phyloP scores from a whole-genome alignment of 2,329 filamentous ascomycete genomes.

The Cladosporium cucumerinum region DNA sequence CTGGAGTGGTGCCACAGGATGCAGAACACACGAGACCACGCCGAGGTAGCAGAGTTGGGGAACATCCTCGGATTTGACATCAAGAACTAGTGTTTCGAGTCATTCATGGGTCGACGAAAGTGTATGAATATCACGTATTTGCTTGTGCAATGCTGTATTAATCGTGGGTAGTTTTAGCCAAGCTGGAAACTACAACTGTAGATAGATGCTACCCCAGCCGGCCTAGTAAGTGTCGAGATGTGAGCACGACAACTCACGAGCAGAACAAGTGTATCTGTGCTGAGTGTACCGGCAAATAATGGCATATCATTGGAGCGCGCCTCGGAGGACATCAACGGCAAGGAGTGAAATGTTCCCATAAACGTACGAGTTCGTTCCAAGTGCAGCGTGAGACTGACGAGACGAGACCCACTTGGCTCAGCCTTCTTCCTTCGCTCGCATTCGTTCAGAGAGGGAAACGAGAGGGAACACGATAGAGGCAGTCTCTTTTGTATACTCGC shows the following conservation, averaged over 20 bases:
- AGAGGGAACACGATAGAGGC: not conserved
- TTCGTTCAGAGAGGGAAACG: not conserved
- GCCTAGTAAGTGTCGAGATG: not conserved
- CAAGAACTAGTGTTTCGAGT: conserved; percentile 11
- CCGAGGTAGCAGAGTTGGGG: conserved; percentile 34
- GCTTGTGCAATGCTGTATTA: not conserved
- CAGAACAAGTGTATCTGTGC: not conserved
- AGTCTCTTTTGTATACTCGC: not conserved
- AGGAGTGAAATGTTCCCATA: not conserved
- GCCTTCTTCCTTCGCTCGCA: not conserved
- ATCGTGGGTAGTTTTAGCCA: not conserved
- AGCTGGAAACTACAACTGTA: not conserved
- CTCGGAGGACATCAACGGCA: not conserved
- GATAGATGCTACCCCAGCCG: not conserved
- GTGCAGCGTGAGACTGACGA: not conserved
- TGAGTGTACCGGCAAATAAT: not conserved
- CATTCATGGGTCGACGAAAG: conserved; percentile 4
- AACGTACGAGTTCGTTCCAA: conserved; percentile 1
- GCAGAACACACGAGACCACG: conserved; percentile 36
- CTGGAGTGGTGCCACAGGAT: conserved; percentile 37
- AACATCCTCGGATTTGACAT: conserved; percentile 31
- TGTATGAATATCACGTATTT: not conserved
- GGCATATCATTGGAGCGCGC: not conserved
- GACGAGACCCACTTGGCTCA: conserved; percentile 6
- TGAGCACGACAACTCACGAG: not conserved